These are phyloP conservation scores for Phytophthora fragariaefolia DNA, from an alignment of 352 stramenopile genomes.

Conservation along the genomic window DNA sequence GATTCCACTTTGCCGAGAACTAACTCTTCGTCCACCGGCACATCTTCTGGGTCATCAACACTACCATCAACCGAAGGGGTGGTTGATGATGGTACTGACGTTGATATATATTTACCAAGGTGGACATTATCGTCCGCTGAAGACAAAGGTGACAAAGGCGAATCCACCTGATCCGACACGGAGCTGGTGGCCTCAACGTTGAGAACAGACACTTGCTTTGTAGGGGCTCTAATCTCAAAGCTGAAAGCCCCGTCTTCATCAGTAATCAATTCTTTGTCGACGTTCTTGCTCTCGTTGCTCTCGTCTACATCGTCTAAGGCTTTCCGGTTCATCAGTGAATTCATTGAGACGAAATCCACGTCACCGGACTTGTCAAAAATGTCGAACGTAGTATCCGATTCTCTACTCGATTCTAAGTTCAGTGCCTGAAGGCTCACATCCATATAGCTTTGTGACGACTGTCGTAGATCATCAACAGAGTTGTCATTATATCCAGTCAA, in stretches of 20 bases:
- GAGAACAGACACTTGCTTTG: conserved; percentile 21
- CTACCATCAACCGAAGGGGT: conserved; percentile 30
- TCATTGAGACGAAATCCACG: conserved; percentile 35
- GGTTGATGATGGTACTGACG: conserved; percentile 8
- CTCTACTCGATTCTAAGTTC: neutral
- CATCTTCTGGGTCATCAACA: conserved; percentile 26
- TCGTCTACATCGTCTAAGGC: conserved; percentile 8
- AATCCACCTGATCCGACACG: conserved; percentile 4
- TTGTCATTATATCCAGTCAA: neutral
- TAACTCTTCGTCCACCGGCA: conserved; percentile 9
- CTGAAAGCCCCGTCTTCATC: conserved; percentile 42
- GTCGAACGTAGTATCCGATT: conserved; percentile 25
- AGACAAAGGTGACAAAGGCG: conserved; percentile 13
- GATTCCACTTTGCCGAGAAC: conserved; percentile 28
- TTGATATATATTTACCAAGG: conserved; percentile 36
- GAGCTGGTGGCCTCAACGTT: neutral
- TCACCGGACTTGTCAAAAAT: conserved; percentile 48
- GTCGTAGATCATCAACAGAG: neutral
- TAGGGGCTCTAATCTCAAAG: conserved; percentile 59
- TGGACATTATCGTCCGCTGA: conserved; percentile 29
- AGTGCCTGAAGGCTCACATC: neutral
- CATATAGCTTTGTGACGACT: neutral
- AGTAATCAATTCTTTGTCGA: conserved; percentile 10
- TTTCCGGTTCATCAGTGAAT: conserved; percentile 3
- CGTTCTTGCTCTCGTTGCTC: conserved; percentile 12